These are phyloP conservation scores for Rhododendron ovatum DNA, from an alignment of 148 eudicot genomes.

Conservation along the genomic window DNA sequence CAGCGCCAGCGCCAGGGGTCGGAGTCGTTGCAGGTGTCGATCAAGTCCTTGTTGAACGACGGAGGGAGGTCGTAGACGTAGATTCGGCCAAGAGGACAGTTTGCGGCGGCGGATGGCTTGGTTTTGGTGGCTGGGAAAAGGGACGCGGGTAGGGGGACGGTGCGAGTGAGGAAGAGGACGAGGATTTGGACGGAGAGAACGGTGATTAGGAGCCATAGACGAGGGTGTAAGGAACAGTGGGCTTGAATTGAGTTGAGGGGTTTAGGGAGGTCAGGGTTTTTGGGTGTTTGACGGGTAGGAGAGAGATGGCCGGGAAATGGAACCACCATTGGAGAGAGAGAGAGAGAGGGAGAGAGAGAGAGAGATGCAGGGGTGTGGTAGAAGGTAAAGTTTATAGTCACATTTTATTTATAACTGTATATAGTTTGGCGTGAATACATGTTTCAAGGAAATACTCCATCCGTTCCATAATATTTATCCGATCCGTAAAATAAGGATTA, in stretches of 20 bases:
- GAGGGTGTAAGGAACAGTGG: slow-evolving; percentile 26
- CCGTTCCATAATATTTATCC: no score
- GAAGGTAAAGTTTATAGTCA: not conserved
- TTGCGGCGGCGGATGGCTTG: not conserved
- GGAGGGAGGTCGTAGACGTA: slow-evolving; percentile 68
- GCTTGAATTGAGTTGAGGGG: slow-evolving; percentile 18
- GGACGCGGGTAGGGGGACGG: slow-evolving; percentile 24
- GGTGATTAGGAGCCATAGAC: slow-evolving; percentile 49
- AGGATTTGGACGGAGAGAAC: slow-evolving; percentile 56
- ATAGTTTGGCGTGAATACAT: not conserved
- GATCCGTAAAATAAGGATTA: no score
- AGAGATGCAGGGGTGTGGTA: not conserved
- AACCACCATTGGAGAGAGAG: not conserved
- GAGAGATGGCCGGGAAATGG: not conserved
- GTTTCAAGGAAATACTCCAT: no score
- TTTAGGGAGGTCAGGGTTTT: slow-evolving; percentile 22
- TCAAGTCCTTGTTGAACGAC: slow-evolving; percentile 42
- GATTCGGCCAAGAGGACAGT: slow-evolving; percentile 49
- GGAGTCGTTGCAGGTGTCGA: slow-evolving; percentile 45
- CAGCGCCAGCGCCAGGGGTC: slow-evolving; percentile 63
- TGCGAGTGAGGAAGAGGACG: slow-evolving; percentile 36
- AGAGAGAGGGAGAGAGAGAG: not conserved
- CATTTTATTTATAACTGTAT: not conserved
- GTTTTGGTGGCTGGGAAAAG: slow-evolving; percentile 10
- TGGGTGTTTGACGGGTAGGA: not conserved